Evolutionary conservation across 75 land plant species (phyloP).

Genomic region (Adiantum capillusveneris): DNA sequence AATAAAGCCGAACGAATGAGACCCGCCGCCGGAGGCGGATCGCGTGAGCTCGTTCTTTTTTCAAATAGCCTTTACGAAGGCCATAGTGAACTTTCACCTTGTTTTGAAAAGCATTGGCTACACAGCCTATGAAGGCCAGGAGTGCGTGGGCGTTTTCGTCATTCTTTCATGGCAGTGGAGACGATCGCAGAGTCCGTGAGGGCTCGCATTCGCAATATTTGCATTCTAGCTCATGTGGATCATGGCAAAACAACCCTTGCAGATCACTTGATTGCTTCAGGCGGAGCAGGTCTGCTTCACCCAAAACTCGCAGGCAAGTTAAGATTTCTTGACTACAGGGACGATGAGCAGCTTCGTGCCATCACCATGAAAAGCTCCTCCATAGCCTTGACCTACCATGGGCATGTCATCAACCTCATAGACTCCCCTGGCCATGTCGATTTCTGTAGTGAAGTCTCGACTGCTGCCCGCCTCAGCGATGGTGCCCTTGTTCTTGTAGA

Average conservation of each 20-base stretch:
- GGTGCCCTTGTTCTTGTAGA: conserved; percentile 87
- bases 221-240: conserved; percentile 92
- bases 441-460: conserved; percentile 90
- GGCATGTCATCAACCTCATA: conserved; percentile 58
- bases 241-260: conserved; percentile 95
- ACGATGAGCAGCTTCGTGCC: conserved; percentile 86
- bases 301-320: conserved; percentile 71
- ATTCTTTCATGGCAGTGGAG: no score
- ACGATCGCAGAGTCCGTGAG: conserved; percentile 21
- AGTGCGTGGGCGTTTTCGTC: no score
- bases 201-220: conserved; percentile 55
- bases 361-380: conserved; percentile 98
- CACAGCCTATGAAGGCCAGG: no score
- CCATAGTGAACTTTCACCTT: no score
- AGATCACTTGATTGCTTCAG: conserved; percentile 75
- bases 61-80: no score
- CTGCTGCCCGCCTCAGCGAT: conserved; percentile 80
- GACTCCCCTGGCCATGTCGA: conserved; percentile 97
- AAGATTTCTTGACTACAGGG: conserved; percentile 69
- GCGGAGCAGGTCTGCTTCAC: conserved; percentile 64
- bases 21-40: no score
- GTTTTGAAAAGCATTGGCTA: no score
- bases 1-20: no score
- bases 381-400: conserved; percentile 43
- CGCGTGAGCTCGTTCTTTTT: no score